Evolutionary conservation across 768 basidiomycete genomes (phyloP), one percentile per base, ranked within the genome.

Genomic region (Serendipita indica): DNA sequence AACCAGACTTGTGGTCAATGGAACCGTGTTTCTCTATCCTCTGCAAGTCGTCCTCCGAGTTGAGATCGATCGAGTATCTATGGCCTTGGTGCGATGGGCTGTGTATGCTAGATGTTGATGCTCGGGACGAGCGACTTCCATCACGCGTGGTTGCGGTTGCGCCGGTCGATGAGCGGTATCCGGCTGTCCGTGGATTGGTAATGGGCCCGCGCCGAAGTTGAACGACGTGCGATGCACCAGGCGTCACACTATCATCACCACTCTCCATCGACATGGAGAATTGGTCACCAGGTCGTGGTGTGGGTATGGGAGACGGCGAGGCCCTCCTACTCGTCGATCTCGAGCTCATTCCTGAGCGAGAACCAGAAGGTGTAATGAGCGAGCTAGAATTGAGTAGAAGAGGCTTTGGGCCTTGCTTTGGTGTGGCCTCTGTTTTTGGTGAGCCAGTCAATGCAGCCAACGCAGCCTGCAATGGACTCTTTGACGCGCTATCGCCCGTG

Each of bases 351-450:
- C 49, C 22, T 10, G 49, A 54, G n/a, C 49, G 12, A 43, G 12
- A 13, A 16, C 22, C 2, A 12, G 49, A 54, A 32, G 49, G 69
- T 2, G 74, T 73, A 13, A 79, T 71, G 3, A 74, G 65, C 13
- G 73, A 72, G 1, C 72, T 71, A 22, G 84, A 78, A 65, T 69
- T 80, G 35, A 89, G 73, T 45, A 87, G 70, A 33, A 89, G 72
- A 0, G 87, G 86, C 5, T 77, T 75, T 0, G 87, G 86, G 1
- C 72, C 83, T 49, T 72, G 69, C 71, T 78, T 84, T 1, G 75
- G 62, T 2, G 67, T 62, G 25, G 69, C 60, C 22, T n/a, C 16
- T 13, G 12, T 33, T 3, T 72, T 67, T 22, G 74, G 68, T 25
- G 59, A 71, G n/a, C 64, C 62, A 25, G 65, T 61, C 52, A 80